Evolutionary conservation across 768 basidiomycete species (phyloP).

Genomic region (Leccinum fibrillosum): DNA sequence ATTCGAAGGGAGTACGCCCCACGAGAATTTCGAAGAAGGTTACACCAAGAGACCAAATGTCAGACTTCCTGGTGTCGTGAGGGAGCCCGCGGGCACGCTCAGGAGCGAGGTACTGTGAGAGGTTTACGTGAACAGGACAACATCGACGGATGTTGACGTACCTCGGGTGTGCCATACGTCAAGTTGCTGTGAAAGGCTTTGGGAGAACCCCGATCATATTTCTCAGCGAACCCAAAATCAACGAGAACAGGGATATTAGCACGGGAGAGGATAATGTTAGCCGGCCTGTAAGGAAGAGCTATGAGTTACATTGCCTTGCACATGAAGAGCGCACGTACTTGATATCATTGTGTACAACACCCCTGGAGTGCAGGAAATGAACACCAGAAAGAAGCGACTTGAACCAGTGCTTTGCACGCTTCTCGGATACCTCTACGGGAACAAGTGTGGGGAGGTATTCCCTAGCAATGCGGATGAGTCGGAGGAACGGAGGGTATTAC

Average conservation of each 20-base stretch:
- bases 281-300: slow-evolving; percentile 52
- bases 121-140: not conserved
- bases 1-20: slow-evolving; percentile 90
- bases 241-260: slow-evolving; percentile 83
- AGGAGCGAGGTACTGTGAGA: slow-evolving; percentile 78
- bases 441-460: slow-evolving; percentile 81
- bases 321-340: slow-evolving; percentile 51
- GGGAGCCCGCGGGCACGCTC: slow-evolving; percentile 84
- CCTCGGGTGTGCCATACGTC: slow-evolving; percentile 90
- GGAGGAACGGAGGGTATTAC: slow-evolving; percentile 1
- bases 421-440: slow-evolving; percentile 83
- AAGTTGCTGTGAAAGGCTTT: slow-evolving; percentile 80
- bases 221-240: slow-evolving; percentile 96
- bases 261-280: slow-evolving; percentile 84
- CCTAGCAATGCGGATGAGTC: slow-evolving; percentile 44
- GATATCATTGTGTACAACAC: slow-evolving; percentile 92
- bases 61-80: slow-evolving; percentile 93
- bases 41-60: slow-evolving; percentile 81
- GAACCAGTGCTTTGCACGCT: slow-evolving; percentile 79
- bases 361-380: slow-evolving; percentile 78
- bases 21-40: slow-evolving; percentile 94
- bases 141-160: slow-evolving; percentile 26
- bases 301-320: not conserved
- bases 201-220: slow-evolving; percentile 60
- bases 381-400: slow-evolving; percentile 76